Conservation (phyloP, 2,329 filamentous ascomycete genomes). For the Plenodomus lindquistii region DNA sequence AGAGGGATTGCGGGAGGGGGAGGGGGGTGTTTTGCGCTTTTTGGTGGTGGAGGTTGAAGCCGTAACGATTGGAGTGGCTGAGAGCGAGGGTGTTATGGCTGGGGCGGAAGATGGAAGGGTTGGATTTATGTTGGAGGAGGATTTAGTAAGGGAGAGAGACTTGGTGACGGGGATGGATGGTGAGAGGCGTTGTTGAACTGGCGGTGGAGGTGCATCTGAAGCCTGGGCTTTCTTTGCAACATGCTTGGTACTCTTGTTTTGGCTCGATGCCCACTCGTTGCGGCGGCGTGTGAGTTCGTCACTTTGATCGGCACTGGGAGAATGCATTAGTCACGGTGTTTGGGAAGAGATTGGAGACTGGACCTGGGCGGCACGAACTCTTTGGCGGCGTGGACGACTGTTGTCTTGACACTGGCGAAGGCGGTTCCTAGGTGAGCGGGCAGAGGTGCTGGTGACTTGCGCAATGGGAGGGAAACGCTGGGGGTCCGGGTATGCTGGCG, state of each 20-base stretch:
- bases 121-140: background rate
- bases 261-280: constrained; percentile 4
- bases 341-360: background rate
- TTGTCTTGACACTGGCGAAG: background rate
- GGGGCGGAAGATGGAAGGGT: background rate
- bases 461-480: background rate
- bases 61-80: background rate
- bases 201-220: background rate
- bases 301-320: background rate
- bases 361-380: background rate
- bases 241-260: background rate
- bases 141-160: background rate
- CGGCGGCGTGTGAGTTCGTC: constrained; percentile 9
- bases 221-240: background rate
- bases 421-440: too few relatives aligned
- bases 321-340: background rate
- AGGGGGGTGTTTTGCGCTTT: background rate
- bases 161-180: background rate
- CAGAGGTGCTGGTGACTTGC: background rate
- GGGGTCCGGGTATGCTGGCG: background rate
- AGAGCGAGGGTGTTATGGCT: background rate
- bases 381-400: background rate
- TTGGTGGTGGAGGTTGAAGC: background rate
- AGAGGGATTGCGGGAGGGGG: too few relatives aligned
- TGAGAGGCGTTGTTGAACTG: background rate